Conservation (phyloP, 306 rosid genomes). For the Senna siamea region DNA sequence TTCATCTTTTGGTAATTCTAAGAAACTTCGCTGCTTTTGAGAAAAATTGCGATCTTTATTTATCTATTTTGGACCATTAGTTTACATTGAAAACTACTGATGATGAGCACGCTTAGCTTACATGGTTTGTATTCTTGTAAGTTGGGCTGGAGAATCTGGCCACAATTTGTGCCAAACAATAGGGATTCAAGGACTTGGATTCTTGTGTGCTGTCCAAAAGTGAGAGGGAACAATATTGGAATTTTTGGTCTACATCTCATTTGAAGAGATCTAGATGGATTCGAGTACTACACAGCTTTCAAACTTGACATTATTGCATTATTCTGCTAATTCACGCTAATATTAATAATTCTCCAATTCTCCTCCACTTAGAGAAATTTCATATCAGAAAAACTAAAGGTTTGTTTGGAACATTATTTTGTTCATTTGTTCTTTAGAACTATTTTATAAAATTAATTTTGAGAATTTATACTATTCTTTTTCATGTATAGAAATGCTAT, state of each 20-base stretch:
- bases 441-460: no score
- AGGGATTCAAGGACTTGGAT: slow-evolving; percentile 37
- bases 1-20: slow-evolving; percentile 24
- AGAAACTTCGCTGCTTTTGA: slow-evolving; percentile 35
- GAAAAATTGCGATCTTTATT: neutral
- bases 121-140: slow-evolving; percentile 24
- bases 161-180: slow-evolving; percentile 32
- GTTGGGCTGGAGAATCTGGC: slow-evolving; percentile 30
- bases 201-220: slow-evolving; percentile 36
- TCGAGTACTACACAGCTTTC: slow-evolving; percentile 14
- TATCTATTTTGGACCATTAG: slow-evolving; percentile 11
- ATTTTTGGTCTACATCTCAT: slow-evolving; percentile 27
- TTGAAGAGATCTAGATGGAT: slow-evolving; percentile 34
- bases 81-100: slow-evolving; percentile 11
- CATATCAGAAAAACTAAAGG: no score
- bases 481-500: no score
- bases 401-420: no score
- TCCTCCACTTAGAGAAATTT: no score
- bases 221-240: slow-evolving; percentile 29
- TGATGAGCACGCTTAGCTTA: slow-evolving; percentile 21
- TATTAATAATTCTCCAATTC: neutral
- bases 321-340: slow-evolving; percentile 6
- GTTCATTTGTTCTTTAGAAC: no score
- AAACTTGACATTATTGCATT: neutral
- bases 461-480: no score